Percentiles rank a stretch among this genome's conserved stretches.
Conservation (phyloP, 2,329 filamentous ascomycete genomes). For the Pestalotiopsis sp. region DNA sequence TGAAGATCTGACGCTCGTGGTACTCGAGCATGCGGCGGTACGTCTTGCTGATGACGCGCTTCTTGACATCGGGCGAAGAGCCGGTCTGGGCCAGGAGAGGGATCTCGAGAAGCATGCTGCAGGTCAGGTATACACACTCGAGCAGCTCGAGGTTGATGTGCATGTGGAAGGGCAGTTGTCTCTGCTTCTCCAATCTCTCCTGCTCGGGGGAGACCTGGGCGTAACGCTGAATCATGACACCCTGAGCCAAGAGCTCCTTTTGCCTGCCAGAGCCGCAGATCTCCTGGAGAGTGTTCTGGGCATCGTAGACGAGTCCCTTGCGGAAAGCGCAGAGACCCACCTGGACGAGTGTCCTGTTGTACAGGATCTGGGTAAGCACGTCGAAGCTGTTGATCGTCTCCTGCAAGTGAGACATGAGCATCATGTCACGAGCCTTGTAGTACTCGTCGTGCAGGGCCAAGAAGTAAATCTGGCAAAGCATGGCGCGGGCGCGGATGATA, state of each 20-base stretch:
- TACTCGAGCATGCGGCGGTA: conserved; percentile 99
- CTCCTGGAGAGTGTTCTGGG: conserved; percentile 95
- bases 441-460: conserved; percentile 96
- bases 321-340: conserved; percentile 98
- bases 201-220: conserved; percentile 96
- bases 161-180: conserved; percentile 99
- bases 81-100: conserved; percentile 95
- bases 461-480: conserved; percentile 99
- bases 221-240: conserved; percentile 97
- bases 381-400: conserved; percentile 98
- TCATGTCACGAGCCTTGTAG: conserved; percentile 97
- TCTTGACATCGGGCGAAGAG: conserved; percentile 94
- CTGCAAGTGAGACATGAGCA: conserved; percentile 99
- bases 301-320: conserved; percentile 93
- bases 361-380: conserved; percentile 95
- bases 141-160: conserved; percentile 99
- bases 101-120: conserved; percentile 98
- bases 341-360: conserved; percentile 97
- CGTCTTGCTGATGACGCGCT: conserved; percentile 98
- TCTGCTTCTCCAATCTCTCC: conserved; percentile 94
- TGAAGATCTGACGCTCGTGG: conserved; percentile 99
- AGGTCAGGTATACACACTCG: conserved; percentile 97
- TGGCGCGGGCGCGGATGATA: conserved; percentile 92
- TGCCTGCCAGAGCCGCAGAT: conserved; percentile 97
- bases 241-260: conserved; percentile 96